Conservation (phyloP, 495 filamentous ascomycete genomes). For the Aspergillus heteromorphus region DNA sequence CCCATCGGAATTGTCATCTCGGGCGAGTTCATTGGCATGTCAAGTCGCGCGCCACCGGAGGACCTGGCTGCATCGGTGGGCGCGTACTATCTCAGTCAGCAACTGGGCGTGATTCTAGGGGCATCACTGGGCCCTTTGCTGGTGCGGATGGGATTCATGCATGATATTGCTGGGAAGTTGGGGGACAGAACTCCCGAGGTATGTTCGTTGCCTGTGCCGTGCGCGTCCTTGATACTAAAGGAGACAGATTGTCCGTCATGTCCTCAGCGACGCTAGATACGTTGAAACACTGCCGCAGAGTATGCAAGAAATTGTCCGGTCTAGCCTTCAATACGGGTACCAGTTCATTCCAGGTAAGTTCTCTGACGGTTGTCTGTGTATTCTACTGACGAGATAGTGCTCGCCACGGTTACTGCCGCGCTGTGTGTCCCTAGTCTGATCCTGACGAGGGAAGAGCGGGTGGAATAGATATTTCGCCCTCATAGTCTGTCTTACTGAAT, state of each 20-base stretch:
- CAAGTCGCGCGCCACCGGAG: not conserved
- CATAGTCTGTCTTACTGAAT: not conserved
- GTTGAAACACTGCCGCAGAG: not conserved
- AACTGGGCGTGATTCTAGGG: constrained; percentile 1
- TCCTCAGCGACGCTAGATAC: not conserved
- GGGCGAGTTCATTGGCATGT: constrained; percentile 5
- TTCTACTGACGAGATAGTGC: not conserved
- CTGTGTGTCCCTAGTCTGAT: not conserved
- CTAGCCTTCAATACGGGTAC: not conserved
- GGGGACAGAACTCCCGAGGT: not conserved
- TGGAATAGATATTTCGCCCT: not conserved
- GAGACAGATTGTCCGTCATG: not conserved
- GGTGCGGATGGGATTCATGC: constrained; percentile 1
- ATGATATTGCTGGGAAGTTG: not conserved
- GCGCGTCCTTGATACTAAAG: not conserved
- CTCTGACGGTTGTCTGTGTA: not conserved
- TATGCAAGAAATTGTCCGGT: not conserved
- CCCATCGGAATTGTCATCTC: constrained; percentile 4
- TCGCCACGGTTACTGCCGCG: not conserved
- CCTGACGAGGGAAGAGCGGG: not conserved
- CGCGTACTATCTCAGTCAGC: constrained; percentile 6
- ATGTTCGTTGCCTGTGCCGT: not conserved
- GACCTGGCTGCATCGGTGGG: not conserved
- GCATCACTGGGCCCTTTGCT: not conserved
- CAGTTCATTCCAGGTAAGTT: constrained; percentile 5